phyloP scores from a whole-genome alignment of 352 stramenopile species.

The Globisporangium nunn region DNA sequence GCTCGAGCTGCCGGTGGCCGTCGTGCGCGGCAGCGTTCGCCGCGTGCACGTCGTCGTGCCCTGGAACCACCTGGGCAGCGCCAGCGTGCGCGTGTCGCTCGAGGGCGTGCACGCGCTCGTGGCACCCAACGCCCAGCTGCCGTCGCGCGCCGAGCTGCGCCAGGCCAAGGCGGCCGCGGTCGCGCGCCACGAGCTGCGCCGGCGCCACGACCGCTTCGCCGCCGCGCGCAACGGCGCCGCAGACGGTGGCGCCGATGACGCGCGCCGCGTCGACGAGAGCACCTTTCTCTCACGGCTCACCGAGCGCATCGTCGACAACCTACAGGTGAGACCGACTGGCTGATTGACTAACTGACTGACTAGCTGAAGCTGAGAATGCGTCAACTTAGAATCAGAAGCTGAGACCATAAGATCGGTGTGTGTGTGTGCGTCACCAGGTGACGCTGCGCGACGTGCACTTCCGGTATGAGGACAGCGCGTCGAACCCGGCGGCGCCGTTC shows the following conservation, averaged over 20 bases:
- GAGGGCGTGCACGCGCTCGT: slow-evolving; percentile 70
- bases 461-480: slow-evolving; percentile 66
- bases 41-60: slow-evolving; percentile 75
- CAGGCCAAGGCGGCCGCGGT: slow-evolving; percentile 54
- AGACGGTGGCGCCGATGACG: background rate
- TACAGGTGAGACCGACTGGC: slow-evolving; percentile 22
- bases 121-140: slow-evolving; percentile 47
- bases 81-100: slow-evolving; percentile 68
- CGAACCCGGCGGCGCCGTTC: slow-evolving; percentile 56
- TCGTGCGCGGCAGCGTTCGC: slow-evolving; percentile 47
- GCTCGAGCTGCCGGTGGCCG: slow-evolving; percentile 59
- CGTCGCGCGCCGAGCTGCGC: slow-evolving; percentile 38
- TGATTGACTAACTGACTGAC: background rate
- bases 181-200: slow-evolving; percentile 60
- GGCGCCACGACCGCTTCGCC: slow-evolving; percentile 62
- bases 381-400: background rate
- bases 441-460: slow-evolving; percentile 68
- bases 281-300: slow-evolving; percentile 77
- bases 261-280: slow-evolving; percentile 46
- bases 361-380: too few species aligned
- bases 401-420: background rate
- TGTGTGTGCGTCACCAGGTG: slow-evolving; percentile 16
- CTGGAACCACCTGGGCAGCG: slow-evolving; percentile 79
- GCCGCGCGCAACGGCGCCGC: slow-evolving; percentile 28
- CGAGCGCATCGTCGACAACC: slow-evolving; percentile 69